phyloP scores from a whole-genome alignment of 208 protist genomes.

The Trichomonas vaginalis region DNA sequence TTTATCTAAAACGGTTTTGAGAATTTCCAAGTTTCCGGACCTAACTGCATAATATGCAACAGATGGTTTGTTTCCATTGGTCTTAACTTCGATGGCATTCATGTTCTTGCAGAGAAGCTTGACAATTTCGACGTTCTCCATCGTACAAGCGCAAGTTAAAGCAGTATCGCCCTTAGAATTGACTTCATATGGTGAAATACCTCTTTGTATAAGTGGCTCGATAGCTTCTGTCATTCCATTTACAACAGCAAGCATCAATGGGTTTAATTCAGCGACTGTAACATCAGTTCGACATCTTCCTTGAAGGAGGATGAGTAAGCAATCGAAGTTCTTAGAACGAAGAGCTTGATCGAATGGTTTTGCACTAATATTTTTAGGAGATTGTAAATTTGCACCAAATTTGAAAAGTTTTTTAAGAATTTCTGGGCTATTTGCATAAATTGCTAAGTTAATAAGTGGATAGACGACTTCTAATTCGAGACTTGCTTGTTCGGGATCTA shows the following conservation, averaged over 20 bases:
- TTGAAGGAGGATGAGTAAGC: not conserved
- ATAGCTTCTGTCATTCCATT: not conserved
- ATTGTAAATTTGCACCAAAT: not conserved
- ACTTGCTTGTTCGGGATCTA: not conserved
- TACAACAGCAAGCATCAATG: not conserved
- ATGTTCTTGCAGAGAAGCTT: not conserved
- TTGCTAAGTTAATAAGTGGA: not conserved
- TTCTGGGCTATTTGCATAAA: not conserved
- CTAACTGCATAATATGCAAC: not conserved
- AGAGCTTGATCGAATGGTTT: not conserved
- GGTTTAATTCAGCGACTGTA: not conserved
- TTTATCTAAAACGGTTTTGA: not conserved
- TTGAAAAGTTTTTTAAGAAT: not conserved
- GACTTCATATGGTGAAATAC: not conserved
- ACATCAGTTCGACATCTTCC: not conserved
- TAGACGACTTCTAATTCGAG: not conserved
- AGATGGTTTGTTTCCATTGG: not conserved
- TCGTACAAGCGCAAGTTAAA: not conserved
- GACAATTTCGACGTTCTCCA: not conserved
- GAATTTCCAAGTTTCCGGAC: not conserved
- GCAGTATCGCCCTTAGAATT: not conserved
- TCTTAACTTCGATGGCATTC: not conserved
- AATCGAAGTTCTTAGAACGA: not conserved
- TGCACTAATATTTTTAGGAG: not conserved
- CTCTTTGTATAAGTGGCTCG: not conserved